A percentile compares a stretch with the other conserved stretches of the same genome.
Conservation (phyloP, 352 stramenopile species). For the Phytophthora macrochlamydospora region DNA sequence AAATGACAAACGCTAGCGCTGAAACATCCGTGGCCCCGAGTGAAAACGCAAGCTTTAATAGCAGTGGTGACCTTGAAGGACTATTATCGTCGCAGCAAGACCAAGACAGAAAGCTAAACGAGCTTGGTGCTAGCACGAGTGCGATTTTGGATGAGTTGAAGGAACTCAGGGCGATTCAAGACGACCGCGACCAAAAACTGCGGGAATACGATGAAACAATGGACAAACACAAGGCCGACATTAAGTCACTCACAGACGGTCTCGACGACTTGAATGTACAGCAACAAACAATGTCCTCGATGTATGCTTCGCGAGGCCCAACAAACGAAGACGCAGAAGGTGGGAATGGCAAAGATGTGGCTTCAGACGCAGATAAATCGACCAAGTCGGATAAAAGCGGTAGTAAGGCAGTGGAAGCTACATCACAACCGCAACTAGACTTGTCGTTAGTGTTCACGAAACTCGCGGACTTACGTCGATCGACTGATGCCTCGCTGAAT, state of each 20-base stretch:
- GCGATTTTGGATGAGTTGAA: slow-evolving; percentile 57
- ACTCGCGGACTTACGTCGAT: slow-evolving; percentile 66
- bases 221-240: slow-evolving; percentile 54
- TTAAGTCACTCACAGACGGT: slow-evolving; percentile 49
- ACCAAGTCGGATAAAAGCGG: slow-evolving; percentile 14
- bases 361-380: slow-evolving; percentile 8
- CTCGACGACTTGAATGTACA: slow-evolving; percentile 65
- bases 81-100: neutral
- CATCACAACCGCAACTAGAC: slow-evolving; percentile 49
- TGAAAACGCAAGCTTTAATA: slow-evolving; percentile 3
- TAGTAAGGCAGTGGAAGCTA: slow-evolving; percentile 8
- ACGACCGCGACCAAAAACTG: slow-evolving; percentile 43
- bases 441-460: slow-evolving; percentile 85
- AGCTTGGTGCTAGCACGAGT: slow-evolving; percentile 17
- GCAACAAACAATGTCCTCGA: slow-evolving; percentile 43
- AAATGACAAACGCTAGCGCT: slow-evolving; percentile 8
- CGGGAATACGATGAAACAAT: slow-evolving; percentile 45
- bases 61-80: neutral
- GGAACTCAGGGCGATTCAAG: slow-evolving; percentile 49
- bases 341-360: neutral
- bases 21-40: neutral
- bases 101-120: slow-evolving; percentile 6
- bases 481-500: slow-evolving; percentile 63
- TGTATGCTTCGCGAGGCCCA: slow-evolving; percentile 25
- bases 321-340: slow-evolving; percentile 1